phyloP scores from a whole-genome alignment of 78 protist genomes.

The Ministeria vibrans region DNA sequence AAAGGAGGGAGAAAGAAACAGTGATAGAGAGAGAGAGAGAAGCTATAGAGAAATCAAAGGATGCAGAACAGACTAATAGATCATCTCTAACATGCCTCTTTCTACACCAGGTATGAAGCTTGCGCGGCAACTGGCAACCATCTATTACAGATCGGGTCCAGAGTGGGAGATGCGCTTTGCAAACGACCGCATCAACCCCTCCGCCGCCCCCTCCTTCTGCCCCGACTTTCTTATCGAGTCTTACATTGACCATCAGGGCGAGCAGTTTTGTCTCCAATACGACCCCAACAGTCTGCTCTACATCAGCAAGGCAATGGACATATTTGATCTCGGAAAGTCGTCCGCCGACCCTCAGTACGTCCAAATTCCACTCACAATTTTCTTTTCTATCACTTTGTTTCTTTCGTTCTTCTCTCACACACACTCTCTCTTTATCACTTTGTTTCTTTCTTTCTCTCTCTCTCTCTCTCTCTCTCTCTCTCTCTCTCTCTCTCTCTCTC shows the following conservation, averaged over 20 bases:
- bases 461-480: not conserved
- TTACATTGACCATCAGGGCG: conserved; percentile 31
- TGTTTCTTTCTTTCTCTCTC: not conserved
- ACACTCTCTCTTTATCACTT: not conserved
- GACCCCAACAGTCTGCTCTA: conserved; percentile 38
- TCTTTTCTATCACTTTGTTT: not conserved
- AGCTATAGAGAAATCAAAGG: no score
- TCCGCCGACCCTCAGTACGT: not conserved
- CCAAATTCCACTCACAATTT: not conserved
- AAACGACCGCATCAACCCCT: not conserved
- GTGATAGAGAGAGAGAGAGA: no score
- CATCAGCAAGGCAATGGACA: conserved; percentile 17
- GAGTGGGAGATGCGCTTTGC: conserved; percentile 39
- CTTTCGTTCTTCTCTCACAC: not conserved
- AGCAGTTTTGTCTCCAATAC: conserved; percentile 10
- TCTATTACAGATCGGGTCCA: conserved; percentile 41
- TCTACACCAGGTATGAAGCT: conserved; percentile 34
- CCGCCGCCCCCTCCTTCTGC: not conserved
- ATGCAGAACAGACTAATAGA: no score
- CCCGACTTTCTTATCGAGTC: conserved; percentile 42
- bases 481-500: not conserved
- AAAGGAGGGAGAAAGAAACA: no score
- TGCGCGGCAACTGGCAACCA: conserved; percentile 24
- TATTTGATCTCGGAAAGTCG: not conserved
- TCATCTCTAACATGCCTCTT: no score